Percentiles rank a stretch among this genome's conserved stretches.
Evolutionary conservation across 164 flowering plant species (phyloP).

Genomic region (Warburgia ugandensis): DNA sequence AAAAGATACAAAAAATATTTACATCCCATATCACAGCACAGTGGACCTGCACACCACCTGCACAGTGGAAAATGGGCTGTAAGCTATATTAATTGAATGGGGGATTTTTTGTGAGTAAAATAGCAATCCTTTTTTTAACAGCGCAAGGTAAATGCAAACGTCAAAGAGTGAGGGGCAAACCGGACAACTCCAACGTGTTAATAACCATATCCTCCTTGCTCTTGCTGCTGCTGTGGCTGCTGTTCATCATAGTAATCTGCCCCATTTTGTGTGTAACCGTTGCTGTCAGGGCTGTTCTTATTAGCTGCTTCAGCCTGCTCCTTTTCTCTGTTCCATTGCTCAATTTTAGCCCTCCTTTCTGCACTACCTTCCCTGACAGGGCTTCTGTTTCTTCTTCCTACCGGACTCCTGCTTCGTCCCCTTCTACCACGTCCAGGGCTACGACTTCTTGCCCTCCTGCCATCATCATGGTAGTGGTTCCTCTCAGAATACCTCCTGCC

Average conservation of each 20-base stretch:
- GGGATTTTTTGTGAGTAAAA: background rate
- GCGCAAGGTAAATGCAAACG: background rate
- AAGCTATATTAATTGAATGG: conserved; percentile 28
- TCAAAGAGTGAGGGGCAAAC: conserved; percentile 21
- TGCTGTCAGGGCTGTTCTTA: conserved; percentile 14
- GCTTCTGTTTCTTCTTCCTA: conserved; percentile 50
- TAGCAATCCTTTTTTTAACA: background rate
- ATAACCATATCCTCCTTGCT: conserved; percentile 26
- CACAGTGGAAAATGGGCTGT: conserved; percentile 60
- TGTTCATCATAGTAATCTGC: conserved; percentile 22
- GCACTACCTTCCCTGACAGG: conserved; percentile 84
- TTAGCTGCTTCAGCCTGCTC: conserved; percentile 39
- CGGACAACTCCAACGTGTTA: conserved; percentile 22
- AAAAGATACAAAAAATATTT: conserved; percentile 5
- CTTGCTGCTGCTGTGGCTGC: conserved; percentile 19
- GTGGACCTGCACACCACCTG: conserved; percentile 73
- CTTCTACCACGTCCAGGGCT: conserved; percentile 52
- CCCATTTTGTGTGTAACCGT: conserved; percentile 22
- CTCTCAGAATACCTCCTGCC: conserved; percentile 50
- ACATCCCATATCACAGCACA: conserved; percentile 35
- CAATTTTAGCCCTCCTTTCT: conserved; percentile 89
- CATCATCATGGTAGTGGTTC: conserved; percentile 32
- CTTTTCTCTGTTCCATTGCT: conserved; percentile 83
- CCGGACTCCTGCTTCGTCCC: conserved; percentile 69
- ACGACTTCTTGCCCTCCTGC: conserved; percentile 51